Evolutionary conservation across 106 monocot genomes (phyloP), one percentile per base, ranked within the genome.

Genomic region (Vanilla planifolia): DNA sequence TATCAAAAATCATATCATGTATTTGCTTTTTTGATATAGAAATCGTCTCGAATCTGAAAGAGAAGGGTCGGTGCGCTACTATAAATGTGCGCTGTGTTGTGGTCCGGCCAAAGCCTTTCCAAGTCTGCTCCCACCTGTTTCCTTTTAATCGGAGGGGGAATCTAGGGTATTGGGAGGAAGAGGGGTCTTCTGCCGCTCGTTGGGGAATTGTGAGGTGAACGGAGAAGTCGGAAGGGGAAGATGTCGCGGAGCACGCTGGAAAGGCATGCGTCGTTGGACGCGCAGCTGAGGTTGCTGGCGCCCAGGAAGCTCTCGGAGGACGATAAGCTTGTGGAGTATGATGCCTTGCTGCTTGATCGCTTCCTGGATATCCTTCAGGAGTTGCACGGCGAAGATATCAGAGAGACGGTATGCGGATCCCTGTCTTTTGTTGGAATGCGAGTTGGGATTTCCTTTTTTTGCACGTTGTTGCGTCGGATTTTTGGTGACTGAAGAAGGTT

Each of bases 301-400:
- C 93, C 93, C 15, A 50, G 60, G 32, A 93, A 93, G 76, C 79
- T 93, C 11, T 93, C 93, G 21, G 93, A 89, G 57, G 93, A 93
- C 52, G 93, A 93, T 66, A 85, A 85, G 66, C 79, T 93, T 9
- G 85, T 93, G 11, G 93, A 93, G 69, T 93, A 93, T 64, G 93
- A 93, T 30, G 89, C 93, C 10, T 64, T 93, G 6, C 85, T 93
- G 35, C 27, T 82, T 35, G 93, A 89, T 70, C 85, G 93, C 22
- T 93, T 93, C 76, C 89, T 93, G 25, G 93, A 89, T 43, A 89
- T 93, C 60, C 89, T 89, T 39, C 89, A 89, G 63, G 85, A 89
- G 61, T 59, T 93, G 37, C 89, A 93, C 56, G 93, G 93, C 30
- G 79, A 73, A 36, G 88, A 72, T 42, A 21, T 93, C 43, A 62